phyloP scores from a whole-genome alignment of 179 eudicot genomes.

The Patellifolia procumbens region DNA sequence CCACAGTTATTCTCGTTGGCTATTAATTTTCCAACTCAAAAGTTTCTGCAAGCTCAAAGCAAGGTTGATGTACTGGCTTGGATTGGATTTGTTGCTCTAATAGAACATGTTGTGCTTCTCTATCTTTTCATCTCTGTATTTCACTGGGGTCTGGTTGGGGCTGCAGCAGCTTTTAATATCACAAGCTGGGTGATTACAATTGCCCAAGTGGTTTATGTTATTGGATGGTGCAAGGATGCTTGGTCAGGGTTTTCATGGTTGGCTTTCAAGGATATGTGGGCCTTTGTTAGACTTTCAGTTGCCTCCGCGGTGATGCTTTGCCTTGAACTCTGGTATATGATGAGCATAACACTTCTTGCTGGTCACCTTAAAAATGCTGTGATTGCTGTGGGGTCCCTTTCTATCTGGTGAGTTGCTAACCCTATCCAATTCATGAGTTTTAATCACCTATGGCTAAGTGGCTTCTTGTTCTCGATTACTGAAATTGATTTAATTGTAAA shows the following conservation, averaged over 20 bases:
- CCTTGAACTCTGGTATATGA: conserved; percentile 68
- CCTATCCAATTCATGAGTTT: no score
- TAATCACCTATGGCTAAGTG: no score
- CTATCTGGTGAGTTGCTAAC: conserved; percentile 63
- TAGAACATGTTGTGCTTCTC: conserved; percentile 36
- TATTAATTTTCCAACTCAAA: conserved; percentile 56
- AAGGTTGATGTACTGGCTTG: conserved; percentile 52
- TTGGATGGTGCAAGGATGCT: conserved; percentile 62
- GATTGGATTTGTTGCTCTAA: conserved; percentile 42
- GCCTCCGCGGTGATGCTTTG: conserved; percentile 80
- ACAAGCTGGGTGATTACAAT: conserved; percentile 43
- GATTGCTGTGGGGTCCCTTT: conserved; percentile 67
- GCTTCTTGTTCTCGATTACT: no score
- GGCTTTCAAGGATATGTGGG: conserved; percentile 67
- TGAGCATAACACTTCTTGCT: conserved; percentile 60
- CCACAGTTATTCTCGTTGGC: conserved; percentile 66
- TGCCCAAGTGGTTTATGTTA: conserved; percentile 49
- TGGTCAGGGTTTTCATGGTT: conserved; percentile 58
- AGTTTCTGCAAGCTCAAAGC: conserved; percentile 78
- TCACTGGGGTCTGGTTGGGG: conserved; percentile 61
- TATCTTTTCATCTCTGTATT: conserved; percentile 49
- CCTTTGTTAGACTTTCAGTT: conserved; percentile 59
- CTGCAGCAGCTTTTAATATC: conserved; percentile 54
- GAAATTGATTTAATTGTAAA: no score
- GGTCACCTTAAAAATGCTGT: conserved; percentile 71